Base-by-base conservation (phyloP, 352 stramenopile species). In the Thraustotheca clavata region DNA sequence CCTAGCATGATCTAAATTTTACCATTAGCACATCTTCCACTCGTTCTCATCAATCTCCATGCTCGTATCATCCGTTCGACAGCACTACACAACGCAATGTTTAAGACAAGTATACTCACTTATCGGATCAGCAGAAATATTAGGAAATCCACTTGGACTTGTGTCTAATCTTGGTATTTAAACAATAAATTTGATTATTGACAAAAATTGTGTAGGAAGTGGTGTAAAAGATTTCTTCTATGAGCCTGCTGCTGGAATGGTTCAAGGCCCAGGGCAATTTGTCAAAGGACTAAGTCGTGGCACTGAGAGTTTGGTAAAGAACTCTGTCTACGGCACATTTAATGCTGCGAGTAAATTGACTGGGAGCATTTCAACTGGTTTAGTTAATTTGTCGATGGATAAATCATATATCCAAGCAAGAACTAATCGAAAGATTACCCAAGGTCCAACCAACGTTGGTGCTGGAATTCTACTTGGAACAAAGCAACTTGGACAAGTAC, bases 341-440 rank as follows among this genome's bases (percentile, higher is more conserved):
- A 97, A 97, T 65, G 88, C 89, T 14, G 89, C 91, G 3, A 96
- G 89, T 55, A 97, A 96, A 66, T 86, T 98, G 59, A 98, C 90
- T 0, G 87, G 89, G 11, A 94, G 90, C 22, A 68, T 98, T n/a
- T 96, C 89, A 0, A 88, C 91, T 16, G 89, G 88, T 0, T 82
- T 97, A 22, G 89, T 90, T 4, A 84, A 86, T 16, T 71, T 97
- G 12, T 97, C 89, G 5, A 79, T 97, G 60, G 89, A 97, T 63
- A 79, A 74, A 35, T 72, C 90, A 69, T 98, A 98, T 73, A 78
- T 96, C 46, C 83, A 81, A 29, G 76, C 87, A 47, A 72, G 89
- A 26, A 87, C 86, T 52, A 80, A 82, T 7, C 78, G 83, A 38
- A 90, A 84, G 49, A 80, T 83, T 11, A 78, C 87, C 20, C 78